Evolutionary conservation across 2,329 filamentous ascomycete genomes (phyloP), one percentile per base, ranked within the genome.

Genomic region (Pezicula rhizophila): DNA sequence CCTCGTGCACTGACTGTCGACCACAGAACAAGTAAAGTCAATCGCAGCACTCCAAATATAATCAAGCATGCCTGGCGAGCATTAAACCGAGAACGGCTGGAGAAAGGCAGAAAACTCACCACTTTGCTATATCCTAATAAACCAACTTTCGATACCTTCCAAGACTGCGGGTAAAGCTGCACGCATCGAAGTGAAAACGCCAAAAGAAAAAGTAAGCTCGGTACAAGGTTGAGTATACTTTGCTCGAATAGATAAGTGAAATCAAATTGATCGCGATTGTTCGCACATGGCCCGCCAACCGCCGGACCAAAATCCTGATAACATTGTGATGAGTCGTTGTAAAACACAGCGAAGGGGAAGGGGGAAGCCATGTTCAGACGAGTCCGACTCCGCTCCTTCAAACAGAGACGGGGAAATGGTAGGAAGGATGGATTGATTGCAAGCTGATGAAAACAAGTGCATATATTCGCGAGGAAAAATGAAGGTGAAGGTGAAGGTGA

Each of bases 171-270:
- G 8, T 8, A 15, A 42, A 42, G 39, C 2, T 42, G 39, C 4
- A 26, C 7, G 15, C 39, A 42, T 42, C 47, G n/a, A 12, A 45
- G 12, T 12, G 47, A 26, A 2, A 28, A 20, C 25, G 34, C 33
- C n/a, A 38, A n/a, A 11, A 49, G 42, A n/a, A 49, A 40, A 5
- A 49, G 8, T 17, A 33, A 25, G 15, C 41, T 34, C 33, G 49
- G 42, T 2, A 28, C n/a, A 33, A 54, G 47, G 12, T 17, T 47
- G 2, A 52, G 17, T 17, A 52, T 39, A 33, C 38, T 47, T 26
- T 47, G 39, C 42, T 55, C 48, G 26, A 50, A 48, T 11, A 40
- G 18, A 10, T 48, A 40, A 3, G 46, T 53, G 51, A 53, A 53
- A n/a, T 53, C 53, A 31, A 54, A 54, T 11, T 26, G 17, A 12